Conservation (phyloP, 2,329 filamentous ascomycete species). For the Colletotrichum brevisporum region DNA sequence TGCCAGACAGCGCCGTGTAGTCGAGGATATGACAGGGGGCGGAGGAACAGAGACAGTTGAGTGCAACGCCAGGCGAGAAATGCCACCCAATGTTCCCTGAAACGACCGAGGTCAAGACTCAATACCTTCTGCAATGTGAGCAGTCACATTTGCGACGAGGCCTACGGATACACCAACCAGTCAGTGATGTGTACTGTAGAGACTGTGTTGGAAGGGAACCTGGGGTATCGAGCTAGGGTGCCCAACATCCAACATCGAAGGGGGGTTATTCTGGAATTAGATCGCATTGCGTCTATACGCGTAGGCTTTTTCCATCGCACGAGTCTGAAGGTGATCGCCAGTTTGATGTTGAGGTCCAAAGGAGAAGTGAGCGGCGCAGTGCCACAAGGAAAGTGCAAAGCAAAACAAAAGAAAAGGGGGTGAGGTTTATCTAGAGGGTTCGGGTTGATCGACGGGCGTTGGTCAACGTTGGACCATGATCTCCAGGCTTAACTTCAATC, state of each 20-base stretch:
- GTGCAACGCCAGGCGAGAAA: conserved; percentile 24
- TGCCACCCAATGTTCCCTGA: conserved; percentile 20
- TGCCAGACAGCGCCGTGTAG: conserved; percentile 7
- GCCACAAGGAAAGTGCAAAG: background rate
- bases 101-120: conserved; percentile 28
- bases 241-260: background rate
- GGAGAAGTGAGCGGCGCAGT: conserved; percentile 15
- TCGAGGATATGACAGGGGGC: background rate
- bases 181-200: no score
- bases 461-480: conserved; percentile 27
- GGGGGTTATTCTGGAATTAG: background rate
- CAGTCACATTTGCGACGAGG: conserved; percentile 32
- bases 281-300: conserved; percentile 4
- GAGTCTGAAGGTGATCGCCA: background rate
- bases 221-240: conserved; percentile 17
- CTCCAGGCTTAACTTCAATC: background rate
- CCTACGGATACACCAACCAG: background rate
- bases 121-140: conserved; percentile 32
- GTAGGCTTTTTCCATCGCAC: conserved; percentile 2
- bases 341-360: conserved; percentile 18
- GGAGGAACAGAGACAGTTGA: background rate
- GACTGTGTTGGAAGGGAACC: conserved; percentile 3
- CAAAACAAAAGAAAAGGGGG: background rate
- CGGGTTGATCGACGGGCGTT: conserved; percentile 24
- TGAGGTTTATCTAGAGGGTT: background rate